Evolutionary conservation across 768 basidiomycete species (phyloP).

Genomic region (Termitomyces sp.): DNA sequence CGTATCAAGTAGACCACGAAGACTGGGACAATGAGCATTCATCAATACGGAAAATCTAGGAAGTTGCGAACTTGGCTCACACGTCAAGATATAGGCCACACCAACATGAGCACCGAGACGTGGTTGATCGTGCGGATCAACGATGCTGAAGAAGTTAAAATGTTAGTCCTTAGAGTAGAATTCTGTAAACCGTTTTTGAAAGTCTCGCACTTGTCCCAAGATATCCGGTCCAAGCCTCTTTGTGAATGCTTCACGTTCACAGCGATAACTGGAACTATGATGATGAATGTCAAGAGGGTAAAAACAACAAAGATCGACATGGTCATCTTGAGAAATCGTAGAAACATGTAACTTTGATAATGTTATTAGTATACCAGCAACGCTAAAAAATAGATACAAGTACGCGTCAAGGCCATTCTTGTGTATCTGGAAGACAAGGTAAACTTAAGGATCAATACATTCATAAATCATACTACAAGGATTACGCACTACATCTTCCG

Average conservation of each 20-base stretch:
- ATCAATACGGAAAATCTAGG: not conserved
- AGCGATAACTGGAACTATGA: constrained; percentile 56
- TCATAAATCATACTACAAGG: not conserved
- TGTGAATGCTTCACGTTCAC: constrained; percentile 33
- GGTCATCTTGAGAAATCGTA: constrained; percentile 61
- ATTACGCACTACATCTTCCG: not conserved
- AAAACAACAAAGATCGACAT: constrained; percentile 52
- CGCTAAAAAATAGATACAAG: not conserved
- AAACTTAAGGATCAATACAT: not conserved
- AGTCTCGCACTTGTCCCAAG: constrained; percentile 47
- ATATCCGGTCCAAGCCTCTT: constrained; percentile 39
- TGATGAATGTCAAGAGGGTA: constrained; percentile 58
- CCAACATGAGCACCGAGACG: constrained; percentile 58
- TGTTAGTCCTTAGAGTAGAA: too few relatives aligned
- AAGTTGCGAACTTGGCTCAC: constrained; percentile 25
- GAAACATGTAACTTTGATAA: constrained; percentile 43
- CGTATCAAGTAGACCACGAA: constrained; percentile 61
- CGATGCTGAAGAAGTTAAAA: constrained; percentile 30
- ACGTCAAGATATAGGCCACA: constrained; percentile 47
- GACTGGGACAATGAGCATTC: constrained; percentile 28
- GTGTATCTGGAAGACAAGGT: not conserved
- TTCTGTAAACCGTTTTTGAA: too few relatives aligned
- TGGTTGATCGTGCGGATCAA: constrained; percentile 30
- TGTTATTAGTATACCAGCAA: not conserved
- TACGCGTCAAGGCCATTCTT: constrained; percentile 1